Evolutionary conservation across 2,329 filamentous ascomycete species (phyloP).

Genomic region (Aplosporella prunicola): DNA sequence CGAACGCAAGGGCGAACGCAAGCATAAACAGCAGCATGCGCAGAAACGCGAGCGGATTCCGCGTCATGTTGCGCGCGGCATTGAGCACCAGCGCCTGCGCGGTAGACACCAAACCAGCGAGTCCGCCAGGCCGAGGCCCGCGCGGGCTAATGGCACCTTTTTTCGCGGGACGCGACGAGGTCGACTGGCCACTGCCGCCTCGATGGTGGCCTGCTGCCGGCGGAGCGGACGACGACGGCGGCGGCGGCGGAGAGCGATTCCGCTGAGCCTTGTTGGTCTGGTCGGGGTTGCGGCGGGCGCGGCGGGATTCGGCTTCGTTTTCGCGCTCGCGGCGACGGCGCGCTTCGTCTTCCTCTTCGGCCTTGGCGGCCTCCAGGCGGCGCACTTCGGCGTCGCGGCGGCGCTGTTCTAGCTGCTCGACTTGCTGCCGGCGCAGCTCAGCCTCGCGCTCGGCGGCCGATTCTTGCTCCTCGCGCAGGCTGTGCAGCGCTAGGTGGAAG

Average conservation of each 20-base stretch:
- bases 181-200: no score
- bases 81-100: constrained; percentile 43
- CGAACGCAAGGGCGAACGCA: constrained; percentile 67
- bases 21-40: constrained; percentile 68
- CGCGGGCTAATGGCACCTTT: constrained; percentile 24
- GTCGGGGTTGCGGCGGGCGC: constrained; percentile 8
- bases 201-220: no score
- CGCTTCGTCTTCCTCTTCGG: constrained; percentile 38
- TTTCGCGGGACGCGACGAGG: constrained; percentile 22
- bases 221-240: constrained; percentile 3
- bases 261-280: constrained; percentile 24
- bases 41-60: constrained; percentile 47
- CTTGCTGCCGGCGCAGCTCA: constrained; percentile 52
- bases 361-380: constrained; percentile 31
- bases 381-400: constrained; percentile 32
- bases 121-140: no score
- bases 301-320: constrained; percentile 23
- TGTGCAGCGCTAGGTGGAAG: constrained; percentile 77
- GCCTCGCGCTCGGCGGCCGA: constrained; percentile 56
- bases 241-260: constrained; percentile 19
- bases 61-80: constrained; percentile 42
- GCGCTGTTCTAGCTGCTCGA: constrained; percentile 44
- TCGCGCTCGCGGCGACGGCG: constrained; percentile 29
- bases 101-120: constrained; percentile 37
- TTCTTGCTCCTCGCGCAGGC: constrained; percentile 72